These are phyloP conservation scores for Trichoderma arundinaceum DNA, from an alignment of 2,329 filamentous ascomycete species.

Conservation along the genomic window DNA sequence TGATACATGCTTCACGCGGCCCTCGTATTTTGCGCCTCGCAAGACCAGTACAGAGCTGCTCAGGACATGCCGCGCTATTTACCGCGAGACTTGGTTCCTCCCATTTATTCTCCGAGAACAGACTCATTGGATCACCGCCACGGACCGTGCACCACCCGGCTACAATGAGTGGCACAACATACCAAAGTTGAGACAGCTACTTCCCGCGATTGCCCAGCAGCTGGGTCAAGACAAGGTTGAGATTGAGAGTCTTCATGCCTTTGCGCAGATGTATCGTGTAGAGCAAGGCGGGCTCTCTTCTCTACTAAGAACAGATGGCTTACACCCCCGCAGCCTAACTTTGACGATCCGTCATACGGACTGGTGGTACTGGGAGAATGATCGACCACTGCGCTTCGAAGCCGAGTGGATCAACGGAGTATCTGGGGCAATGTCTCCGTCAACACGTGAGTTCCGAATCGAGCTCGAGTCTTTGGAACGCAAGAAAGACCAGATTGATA, in stretches of 20 bases:
- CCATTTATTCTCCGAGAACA: constrained; percentile 50
- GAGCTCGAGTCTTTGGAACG: constrained; percentile 56
- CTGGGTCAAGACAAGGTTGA: constrained; percentile 37
- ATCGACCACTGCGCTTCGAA: constrained; percentile 45
- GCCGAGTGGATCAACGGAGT: constrained; percentile 46
- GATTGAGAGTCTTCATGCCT: constrained; percentile 46
- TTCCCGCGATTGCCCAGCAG: constrained; percentile 34
- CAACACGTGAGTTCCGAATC: constrained; percentile 48
- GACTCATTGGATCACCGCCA: constrained; percentile 45
- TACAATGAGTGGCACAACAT: constrained; percentile 17
- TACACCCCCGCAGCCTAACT: constrained; percentile 47
- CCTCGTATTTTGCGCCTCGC: constrained; percentile 48
- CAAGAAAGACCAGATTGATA: constrained; percentile 52
- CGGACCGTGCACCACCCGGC: constrained; percentile 42
- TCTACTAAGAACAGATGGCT: constrained; percentile 39
- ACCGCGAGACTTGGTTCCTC: constrained; percentile 51
- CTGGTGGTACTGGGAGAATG: constrained; percentile 53
- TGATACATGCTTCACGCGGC: constrained; percentile 48
- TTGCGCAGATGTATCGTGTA: constrained; percentile 51
- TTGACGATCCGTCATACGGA: constrained; percentile 57
- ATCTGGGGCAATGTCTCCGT: constrained; percentile 38
- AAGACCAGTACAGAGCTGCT: constrained; percentile 48
- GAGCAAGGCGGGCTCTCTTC: constrained; percentile 40
- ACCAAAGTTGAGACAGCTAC: constrained; percentile 10
- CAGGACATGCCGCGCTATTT: constrained; percentile 50